Percentiles rank a stretch among this genome's conserved stretches.
phyloP scores from a whole-genome alignment of 1,139 yeast species.

The Yamadazyma buinensis region DNA sequence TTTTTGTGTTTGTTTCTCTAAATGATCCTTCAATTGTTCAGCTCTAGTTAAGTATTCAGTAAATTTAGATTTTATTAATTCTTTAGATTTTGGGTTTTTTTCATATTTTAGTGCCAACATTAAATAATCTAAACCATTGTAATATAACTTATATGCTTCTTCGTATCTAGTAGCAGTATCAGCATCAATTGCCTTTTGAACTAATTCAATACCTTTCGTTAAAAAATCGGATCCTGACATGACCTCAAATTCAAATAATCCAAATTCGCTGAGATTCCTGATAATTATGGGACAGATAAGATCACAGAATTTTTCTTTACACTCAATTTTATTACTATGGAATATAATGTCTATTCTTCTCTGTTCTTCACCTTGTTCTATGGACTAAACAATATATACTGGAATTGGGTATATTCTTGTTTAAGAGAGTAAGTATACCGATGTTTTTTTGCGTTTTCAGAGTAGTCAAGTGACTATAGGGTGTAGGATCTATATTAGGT shows the following conservation, averaged over 20 bases:
- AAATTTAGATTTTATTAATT: slow-evolving; percentile 81
- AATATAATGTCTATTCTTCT: too few species aligned
- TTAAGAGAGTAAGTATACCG: too few species aligned
- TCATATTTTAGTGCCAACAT: slow-evolving; percentile 97
- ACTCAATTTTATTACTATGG: too few species aligned
- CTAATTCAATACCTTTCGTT: slow-evolving; percentile 88
- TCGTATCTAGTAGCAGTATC: slow-evolving; percentile 89
- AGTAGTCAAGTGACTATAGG: too few species aligned
- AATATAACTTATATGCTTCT: slow-evolving; percentile 90
- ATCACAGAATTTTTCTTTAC: too few species aligned
- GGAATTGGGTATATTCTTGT: too few species aligned
- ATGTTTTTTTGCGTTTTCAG: too few species aligned
- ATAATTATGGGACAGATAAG: not conserved
- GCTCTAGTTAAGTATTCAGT: slow-evolving; percentile 92
- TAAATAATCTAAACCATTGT: slow-evolving; percentile 89
- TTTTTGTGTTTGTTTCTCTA: slow-evolving; percentile 58
- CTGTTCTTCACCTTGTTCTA: too few species aligned
- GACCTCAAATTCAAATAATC: too few species aligned
- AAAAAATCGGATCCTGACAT: slow-evolving; percentile 56
- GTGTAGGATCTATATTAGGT: too few species aligned
- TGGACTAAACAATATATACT: too few species aligned
- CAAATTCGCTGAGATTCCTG: not conserved
- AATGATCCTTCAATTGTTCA: slow-evolving; percentile 87
- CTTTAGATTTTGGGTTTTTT: slow-evolving; percentile 85
- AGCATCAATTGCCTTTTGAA: slow-evolving; percentile 92